Conservation (phyloP, 805 yeast genomes). For the Nakazawaea ambrosiae region DNA sequence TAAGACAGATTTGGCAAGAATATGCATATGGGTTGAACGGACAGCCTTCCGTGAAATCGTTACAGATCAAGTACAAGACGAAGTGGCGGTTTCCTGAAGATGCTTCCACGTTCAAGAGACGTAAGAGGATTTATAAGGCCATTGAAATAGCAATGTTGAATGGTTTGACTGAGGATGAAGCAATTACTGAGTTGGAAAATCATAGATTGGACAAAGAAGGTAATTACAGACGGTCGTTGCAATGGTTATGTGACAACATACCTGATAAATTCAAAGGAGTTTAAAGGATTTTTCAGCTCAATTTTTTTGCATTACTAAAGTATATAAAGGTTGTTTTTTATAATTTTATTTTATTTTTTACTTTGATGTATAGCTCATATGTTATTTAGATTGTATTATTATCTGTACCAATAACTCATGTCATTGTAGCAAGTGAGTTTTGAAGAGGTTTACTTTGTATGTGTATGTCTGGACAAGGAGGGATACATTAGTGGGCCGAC, state of each 20-base stretch:
- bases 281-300: too few species aligned
- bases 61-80: constrained; percentile 42
- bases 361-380: too few species aligned
- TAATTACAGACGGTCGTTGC: constrained; percentile 23
- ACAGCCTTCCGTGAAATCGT: constrained; percentile 43
- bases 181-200: constrained; percentile 27
- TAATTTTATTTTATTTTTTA: not conserved
- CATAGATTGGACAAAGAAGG: constrained; percentile 23
- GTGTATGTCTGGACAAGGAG: too few species aligned
- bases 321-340: not conserved
- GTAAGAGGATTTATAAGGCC: constrained; percentile 48
- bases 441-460: too few species aligned
- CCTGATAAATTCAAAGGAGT: constrained; percentile 19
- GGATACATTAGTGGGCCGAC: too few species aligned
- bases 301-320: not conserved
- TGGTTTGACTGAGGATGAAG: constrained; percentile 25
- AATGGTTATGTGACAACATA: constrained; percentile 25
- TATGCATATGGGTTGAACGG: constrained; percentile 44
- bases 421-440: too few species aligned
- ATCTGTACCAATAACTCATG: too few species aligned
- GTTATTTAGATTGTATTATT: not conserved
- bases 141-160: constrained; percentile 30
- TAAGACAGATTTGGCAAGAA: constrained; percentile 50
- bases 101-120: constrained; percentile 43
- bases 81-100: constrained; percentile 51